Conservation (phyloP, 2,329 filamentous ascomycete genomes). For the Monosporascus ibericus region DNA sequence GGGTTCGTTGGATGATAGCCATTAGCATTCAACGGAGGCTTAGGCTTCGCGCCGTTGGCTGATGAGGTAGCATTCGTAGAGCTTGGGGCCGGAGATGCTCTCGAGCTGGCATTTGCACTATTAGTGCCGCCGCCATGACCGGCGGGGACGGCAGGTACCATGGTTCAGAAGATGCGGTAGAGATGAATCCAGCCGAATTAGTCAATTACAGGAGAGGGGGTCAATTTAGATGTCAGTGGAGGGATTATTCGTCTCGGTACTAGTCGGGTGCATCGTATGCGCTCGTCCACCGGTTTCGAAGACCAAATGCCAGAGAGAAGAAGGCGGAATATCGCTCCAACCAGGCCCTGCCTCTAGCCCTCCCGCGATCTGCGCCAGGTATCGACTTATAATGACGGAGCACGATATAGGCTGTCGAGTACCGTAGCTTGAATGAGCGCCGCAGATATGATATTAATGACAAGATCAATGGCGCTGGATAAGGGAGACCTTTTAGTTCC, state of each 20-base stretch:
- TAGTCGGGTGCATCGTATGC: not conserved
- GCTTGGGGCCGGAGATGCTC: conserved; percentile 44
- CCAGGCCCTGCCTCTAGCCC: not conserved
- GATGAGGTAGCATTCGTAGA: conserved; percentile 25
- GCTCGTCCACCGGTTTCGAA: not conserved
- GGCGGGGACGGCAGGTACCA: conserved; percentile 35
- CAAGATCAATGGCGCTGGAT: too few relatives aligned
- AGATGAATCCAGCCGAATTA: not conserved
- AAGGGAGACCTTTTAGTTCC: too few relatives aligned
- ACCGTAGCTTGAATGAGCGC: too few relatives aligned
- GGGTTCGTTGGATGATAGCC: conserved; percentile 46
- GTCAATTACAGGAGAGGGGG: not conserved
- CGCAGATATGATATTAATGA: too few relatives aligned
- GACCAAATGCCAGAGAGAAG: not conserved
- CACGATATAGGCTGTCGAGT: not conserved
- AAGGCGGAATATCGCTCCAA: not conserved
- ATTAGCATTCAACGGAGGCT: conserved; percentile 47
- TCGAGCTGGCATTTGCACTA: conserved; percentile 44
- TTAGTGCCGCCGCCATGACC: conserved; percentile 31
- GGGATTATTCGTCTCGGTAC: not conserved
- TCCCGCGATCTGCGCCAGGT: not conserved
- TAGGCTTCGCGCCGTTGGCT: conserved; percentile 35
- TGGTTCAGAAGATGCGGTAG: conserved; percentile 15
- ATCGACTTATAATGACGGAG: not conserved
- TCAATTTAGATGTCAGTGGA: not conserved